These are phyloP conservation scores for Plasmodium yoelii DNA, from an alignment of 169 alveolate species.

Conservation along the genomic window DNA sequence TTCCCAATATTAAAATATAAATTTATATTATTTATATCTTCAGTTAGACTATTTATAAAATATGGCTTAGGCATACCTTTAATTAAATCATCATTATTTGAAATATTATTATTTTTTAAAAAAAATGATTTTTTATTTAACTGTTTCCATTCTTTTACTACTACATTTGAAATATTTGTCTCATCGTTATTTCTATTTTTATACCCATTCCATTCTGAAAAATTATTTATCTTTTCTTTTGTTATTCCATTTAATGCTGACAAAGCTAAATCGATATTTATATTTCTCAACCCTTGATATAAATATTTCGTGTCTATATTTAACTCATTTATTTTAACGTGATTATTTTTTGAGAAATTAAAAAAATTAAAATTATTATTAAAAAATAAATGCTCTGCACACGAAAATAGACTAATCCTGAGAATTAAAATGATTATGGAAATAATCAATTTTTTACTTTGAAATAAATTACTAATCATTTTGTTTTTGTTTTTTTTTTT, in stretches of 20 bases:
- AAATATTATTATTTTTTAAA: neutral
- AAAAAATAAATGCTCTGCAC: slow-evolving; percentile 28
- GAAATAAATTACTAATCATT: neutral
- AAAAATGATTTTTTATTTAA: slow-evolving; percentile 23
- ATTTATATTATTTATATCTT: slow-evolving; percentile 8
- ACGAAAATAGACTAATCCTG: slow-evolving; percentile 13
- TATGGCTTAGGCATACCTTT: slow-evolving; percentile 59
- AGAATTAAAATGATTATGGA: slow-evolving; percentile 1
- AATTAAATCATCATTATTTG: slow-evolving; percentile 14
- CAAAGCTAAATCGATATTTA: slow-evolving; percentile 62
- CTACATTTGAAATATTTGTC: neutral
- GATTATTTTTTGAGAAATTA: slow-evolving; percentile 22
- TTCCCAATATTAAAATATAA: slow-evolving; percentile 23
- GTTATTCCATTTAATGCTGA: slow-evolving; percentile 57
- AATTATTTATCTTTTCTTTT: slow-evolving; percentile 2
- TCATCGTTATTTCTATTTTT: neutral
- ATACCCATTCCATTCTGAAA: neutral
- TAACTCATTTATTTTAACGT: slow-evolving; percentile 32
- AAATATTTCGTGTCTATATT: slow-evolving; percentile 29
- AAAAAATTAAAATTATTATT: slow-evolving; percentile 13
- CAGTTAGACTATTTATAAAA: slow-evolving; percentile 25
- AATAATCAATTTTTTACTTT: neutral
- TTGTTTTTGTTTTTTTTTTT: no score
- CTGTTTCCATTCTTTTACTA: slow-evolving; percentile 21
- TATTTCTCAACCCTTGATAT: slow-evolving; percentile 4